These are phyloP conservation scores for Sorghum bicolor DNA, from an alignment of 176 grass and related monocot genomes.

Conservation along the genomic window DNA sequence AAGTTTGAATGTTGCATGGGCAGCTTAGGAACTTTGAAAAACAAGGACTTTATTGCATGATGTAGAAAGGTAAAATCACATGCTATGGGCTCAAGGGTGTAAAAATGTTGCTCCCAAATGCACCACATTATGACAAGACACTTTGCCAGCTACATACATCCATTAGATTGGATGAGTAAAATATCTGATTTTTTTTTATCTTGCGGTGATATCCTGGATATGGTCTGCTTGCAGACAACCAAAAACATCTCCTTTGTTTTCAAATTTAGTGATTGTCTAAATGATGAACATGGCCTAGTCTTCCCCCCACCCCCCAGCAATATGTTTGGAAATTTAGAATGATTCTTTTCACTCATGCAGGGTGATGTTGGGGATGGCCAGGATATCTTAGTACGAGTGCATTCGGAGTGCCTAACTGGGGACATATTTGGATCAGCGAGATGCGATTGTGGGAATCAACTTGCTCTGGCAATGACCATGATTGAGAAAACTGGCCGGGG, in stretches of 20 bases:
- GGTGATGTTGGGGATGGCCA: conserved; percentile 95
- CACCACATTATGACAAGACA: background rate
- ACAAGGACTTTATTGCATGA: background rate
- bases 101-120: background rate
- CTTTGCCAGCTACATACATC: conserved; percentile 14
- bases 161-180: conserved; percentile 6
- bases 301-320: background rate
- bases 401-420: conserved; percentile 84
- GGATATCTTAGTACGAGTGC: conserved; percentile 88
- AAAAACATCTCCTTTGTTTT: background rate
- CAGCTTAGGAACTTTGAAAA: background rate
- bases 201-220: background rate
- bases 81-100: background rate
- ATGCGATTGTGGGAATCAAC: conserved; percentile 85
- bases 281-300: background rate
- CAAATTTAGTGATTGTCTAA: background rate
- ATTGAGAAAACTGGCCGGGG: conserved; percentile 86
- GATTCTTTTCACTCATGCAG: conserved; percentile 38
- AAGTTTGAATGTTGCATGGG: background rate
- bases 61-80: conserved; percentile 1
- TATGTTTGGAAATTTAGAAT: conserved; percentile 8
- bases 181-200: conserved; percentile 1
- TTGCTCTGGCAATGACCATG: conserved; percentile 75
- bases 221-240: background rate
- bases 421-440: conserved; percentile 92